These are phyloP conservation scores for Candida nanaspora DNA, from an alignment of 805 yeast species.

Conservation along the genomic window DNA sequence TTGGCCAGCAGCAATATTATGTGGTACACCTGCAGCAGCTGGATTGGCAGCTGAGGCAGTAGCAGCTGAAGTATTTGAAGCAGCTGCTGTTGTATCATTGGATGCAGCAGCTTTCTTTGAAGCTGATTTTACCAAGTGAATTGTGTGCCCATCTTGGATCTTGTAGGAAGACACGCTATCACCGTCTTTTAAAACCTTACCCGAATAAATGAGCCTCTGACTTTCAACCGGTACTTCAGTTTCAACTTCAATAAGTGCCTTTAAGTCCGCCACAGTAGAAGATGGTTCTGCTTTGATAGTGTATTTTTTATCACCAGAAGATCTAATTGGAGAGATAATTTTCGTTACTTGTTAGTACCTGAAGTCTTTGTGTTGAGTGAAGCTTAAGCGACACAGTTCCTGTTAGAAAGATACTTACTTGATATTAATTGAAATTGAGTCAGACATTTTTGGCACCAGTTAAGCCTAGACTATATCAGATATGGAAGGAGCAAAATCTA, in stretches of 20 bases:
- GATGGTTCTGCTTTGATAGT: conserved; percentile 48
- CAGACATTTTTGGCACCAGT: conserved; percentile 8
- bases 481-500: too few relatives aligned
- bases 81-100: conserved; percentile 9
- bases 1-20: conserved; percentile 78
- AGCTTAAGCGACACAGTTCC: not conserved
- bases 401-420: conserved; percentile 16
- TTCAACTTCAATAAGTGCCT: conserved; percentile 51
- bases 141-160: conserved; percentile 77
- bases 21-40: conserved; percentile 43
- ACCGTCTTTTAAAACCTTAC: conserved; percentile 82
- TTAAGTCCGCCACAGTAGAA: conserved; percentile 60
- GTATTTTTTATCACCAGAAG: conserved; percentile 75
- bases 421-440: conserved; percentile 21
- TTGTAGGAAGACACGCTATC: conserved; percentile 72
- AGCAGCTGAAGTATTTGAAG: conserved; percentile 13
- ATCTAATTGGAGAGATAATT: conserved; percentile 7
- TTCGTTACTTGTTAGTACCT: not conserved
- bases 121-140: conserved; percentile 81
- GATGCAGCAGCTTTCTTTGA: conserved; percentile 14
- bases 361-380: too few relatives aligned
- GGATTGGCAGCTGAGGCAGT: conserved; percentile 12
- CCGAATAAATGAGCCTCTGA: conserved; percentile 89
- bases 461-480: too few relatives aligned
- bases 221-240: conserved; percentile 66